Base-by-base conservation (phyloP, 306 rosid genomes). In the Datisca glomerata region DNA sequence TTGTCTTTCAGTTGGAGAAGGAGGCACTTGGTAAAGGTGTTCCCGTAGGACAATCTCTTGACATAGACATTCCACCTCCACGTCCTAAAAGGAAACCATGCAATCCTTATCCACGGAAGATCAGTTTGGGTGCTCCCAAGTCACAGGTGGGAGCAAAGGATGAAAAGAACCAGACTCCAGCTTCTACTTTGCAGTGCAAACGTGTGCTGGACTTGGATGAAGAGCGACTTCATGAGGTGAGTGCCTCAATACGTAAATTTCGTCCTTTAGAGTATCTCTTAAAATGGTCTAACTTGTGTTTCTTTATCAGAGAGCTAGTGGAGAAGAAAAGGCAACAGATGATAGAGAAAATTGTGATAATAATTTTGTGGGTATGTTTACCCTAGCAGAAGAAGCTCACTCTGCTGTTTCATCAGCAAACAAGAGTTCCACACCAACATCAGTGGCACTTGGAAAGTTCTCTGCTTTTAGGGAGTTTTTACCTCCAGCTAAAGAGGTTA, bases 41-140 rank as follows among this genome's bases (percentile, higher is more conserved):
- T 66, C 79, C 93, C 11, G 41, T 72, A 29, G 86, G 89, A 47
- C 73, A 77, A 51, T 63, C 93, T 48, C 59, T 77, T 24, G 91
- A 83, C 55, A 80, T 89, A 60, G 91, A 83, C 32, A 83, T 89
- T 35, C 98, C 98, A 31, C 98, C 98, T 52, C 98, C 98, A 29
- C 91, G 95, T 50, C 93, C 91, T 55, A 89, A 89, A 71, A 74
- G 93, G 70, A 89, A 89, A 62, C 95, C 93, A 42, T 67, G 53
- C 61, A 83, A 77, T 68, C 98, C 95, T 53, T 89, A 89, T 71
- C 98, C 98, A 53, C 81, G 98, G 60, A 89, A 89, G 63, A 72
- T 69, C 33, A 47, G 52, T 47, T 58, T 25, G 22, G 64, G 72
- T 53, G 12, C 61, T 54, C 52, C 72, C 41, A 44, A 73, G 58